phyloP scores from a whole-genome alignment of 257 asterid genomes.

The Catharanthus roseus region DNA sequence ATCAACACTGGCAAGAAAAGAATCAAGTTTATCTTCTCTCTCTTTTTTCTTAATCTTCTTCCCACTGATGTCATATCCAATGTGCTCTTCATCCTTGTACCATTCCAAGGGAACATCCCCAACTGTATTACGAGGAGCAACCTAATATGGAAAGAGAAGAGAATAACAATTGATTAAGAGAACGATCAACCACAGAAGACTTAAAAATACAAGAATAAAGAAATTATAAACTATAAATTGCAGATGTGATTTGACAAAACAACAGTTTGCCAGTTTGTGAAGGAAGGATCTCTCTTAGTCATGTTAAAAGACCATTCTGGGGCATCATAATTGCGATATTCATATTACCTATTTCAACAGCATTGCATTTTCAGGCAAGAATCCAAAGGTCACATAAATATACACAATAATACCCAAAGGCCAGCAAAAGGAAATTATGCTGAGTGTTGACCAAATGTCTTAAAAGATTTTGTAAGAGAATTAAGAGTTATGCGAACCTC shows the following conservation, averaged over 20 bases:
- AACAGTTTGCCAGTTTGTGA: neutral
- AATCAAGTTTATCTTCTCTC: constrained; percentile 66
- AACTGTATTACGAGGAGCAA: constrained; percentile 83
- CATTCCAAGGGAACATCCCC: constrained; percentile 84
- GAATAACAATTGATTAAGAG: constrained; percentile 6
- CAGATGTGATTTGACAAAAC: neutral
- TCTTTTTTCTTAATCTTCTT: constrained; percentile 91
- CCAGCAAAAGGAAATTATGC: neutral
- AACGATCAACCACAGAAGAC: constrained; percentile 5
- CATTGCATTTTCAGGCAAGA: neutral
- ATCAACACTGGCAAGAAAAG: constrained; percentile 74
- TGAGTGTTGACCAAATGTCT: neutral
- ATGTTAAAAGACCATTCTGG: neutral
- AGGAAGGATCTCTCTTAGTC: neutral
- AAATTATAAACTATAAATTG: neutral
- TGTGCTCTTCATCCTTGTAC: constrained; percentile 94
- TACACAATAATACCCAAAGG: neutral
- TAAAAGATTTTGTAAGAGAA: neutral
- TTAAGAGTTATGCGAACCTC: constrained; percentile 19
- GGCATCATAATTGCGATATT: neutral
- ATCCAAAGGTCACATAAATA: neutral
- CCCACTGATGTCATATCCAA: constrained; percentile 84
- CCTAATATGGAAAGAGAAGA: constrained; percentile 38
- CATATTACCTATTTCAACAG: neutral
- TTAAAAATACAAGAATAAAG: neutral